Conservation (phyloP, 768 basidiomycete species). For the Trametes gibbosa region DNA sequence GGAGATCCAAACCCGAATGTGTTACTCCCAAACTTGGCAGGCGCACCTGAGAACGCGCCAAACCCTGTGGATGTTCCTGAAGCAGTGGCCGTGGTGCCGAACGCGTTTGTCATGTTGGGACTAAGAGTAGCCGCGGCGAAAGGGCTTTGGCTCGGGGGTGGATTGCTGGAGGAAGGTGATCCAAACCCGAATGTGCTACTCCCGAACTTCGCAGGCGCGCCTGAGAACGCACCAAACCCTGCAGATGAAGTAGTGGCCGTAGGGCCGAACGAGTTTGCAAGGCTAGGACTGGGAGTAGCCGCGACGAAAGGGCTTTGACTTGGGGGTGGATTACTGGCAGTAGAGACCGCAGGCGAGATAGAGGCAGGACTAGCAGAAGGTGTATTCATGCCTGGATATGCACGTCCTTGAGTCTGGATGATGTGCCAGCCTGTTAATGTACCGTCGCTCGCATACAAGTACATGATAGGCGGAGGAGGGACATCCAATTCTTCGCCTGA, state of each 20-base stretch:
- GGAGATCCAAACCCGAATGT: conserved; percentile 15
- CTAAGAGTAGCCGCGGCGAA: conserved; percentile 11
- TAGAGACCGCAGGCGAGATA: neutral
- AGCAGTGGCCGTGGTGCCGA: conserved; percentile 18
- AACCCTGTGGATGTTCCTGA: conserved; percentile 19
- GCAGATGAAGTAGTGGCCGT: conserved; percentile 12
- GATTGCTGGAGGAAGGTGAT: neutral
- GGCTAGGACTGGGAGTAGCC: conserved; percentile 1
- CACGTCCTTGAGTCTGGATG: conserved; percentile 49
- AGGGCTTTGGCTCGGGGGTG: neutral
- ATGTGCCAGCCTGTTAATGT: conserved; percentile 73
- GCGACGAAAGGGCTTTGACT: conserved; percentile 9
- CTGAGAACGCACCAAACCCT: conserved; percentile 27
- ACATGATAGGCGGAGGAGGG: conserved; percentile 61
- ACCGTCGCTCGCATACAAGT: conserved; percentile 76
- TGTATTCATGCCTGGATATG: conserved; percentile 56
- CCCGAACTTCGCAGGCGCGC: conserved; percentile 24
- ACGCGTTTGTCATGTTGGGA: conserved; percentile 9
- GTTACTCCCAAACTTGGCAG: conserved; percentile 25
- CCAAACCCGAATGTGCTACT: conserved; percentile 18
- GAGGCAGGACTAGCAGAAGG: conserved; percentile 4
- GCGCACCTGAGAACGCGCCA: conserved; percentile 23
- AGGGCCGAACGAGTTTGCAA: conserved; percentile 20
- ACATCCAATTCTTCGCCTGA: conserved; percentile 42
- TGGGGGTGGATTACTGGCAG: neutral